Base-by-base conservation (phyloP, 2,329 filamentous ascomycete genomes). In the Sarocladium kiliense region DNA sequence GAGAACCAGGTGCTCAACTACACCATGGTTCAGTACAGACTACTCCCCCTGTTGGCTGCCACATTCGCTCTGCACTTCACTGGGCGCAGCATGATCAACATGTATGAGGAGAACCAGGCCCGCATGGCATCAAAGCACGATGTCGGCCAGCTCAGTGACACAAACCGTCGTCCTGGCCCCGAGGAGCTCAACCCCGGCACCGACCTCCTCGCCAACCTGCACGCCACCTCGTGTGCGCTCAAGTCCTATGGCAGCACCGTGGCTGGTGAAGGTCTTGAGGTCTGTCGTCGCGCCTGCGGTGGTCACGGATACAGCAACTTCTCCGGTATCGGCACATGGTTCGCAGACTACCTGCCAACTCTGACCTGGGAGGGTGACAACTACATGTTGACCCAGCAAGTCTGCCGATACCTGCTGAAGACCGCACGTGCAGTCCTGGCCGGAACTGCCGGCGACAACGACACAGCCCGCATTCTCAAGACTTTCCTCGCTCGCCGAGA, bases 41-140 rank as follows among this genome's bases (percentile, higher is more conserved):
- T 91, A 2, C 73, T 91, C 21, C 87, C 88, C 1, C 76, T 91
- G 2, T 74, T 92, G 9, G 88, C 88, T 1, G 80, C 87, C 2
- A 88, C 86, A 1, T 91, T 87, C 60, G 88, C 88, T n/a, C 75
- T 91, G 12, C 87, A 90, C 68, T 91, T 91, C 65, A 91, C 88
- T 19, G 88, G 88, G 30, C 83, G 85, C 55, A 81, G 81, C 36
- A 91, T 91, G 88, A 88, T 90, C 77, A 75, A 74, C 3, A 74
- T 91, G 19, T 91, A 91, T 67, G 71, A 86, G 63, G 82, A 87
- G 61, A 89, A 88, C 68, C 86, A 89, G 71, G 82, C 81, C 68
- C 82, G 78, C 58, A 87, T 89, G 80, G 67, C 74, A 56, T 16
- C 41, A 23, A 59, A 62, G 12, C 64, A 69, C 55, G 70, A 72